A percentile compares a stretch with the other conserved stretches of the same genome.
These are phyloP conservation scores for Cladorrhinum samala DNA, from an alignment of 495 filamentous ascomycete genomes.

Conservation along the genomic window DNA sequence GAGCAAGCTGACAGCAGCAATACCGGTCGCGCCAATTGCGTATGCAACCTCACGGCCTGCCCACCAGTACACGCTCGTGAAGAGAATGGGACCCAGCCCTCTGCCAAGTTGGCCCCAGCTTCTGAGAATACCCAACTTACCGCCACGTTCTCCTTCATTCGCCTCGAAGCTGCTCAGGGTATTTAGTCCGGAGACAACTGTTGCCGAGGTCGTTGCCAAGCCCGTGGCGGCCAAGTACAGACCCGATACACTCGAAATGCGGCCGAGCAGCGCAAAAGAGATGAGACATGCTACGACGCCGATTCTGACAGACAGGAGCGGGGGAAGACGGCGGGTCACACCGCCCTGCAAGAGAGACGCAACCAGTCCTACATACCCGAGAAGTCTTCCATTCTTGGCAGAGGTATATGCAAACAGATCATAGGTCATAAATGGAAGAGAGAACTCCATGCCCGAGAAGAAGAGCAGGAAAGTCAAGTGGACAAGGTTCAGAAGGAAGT, in stretches of 20 bases:
- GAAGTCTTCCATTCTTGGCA: conserved; percentile 72
- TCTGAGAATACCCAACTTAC: conserved; percentile 76
- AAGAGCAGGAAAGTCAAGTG: conserved; percentile 92
- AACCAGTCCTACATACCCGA: conserved; percentile 90
- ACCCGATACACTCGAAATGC: conserved; percentile 53
- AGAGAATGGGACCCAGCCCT: conserved; percentile 78
- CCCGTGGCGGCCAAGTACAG: conserved; percentile 78
- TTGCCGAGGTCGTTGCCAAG: conserved; percentile 81
- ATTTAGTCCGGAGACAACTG: conserved; percentile 91
- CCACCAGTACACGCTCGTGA: conserved; percentile 99
- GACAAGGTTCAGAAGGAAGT: conserved; percentile 72
- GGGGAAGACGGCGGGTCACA: conserved; percentile 73
- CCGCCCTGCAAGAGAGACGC: conserved; percentile 84
- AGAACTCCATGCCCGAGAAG: conserved; percentile 96
- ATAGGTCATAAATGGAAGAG: conserved; percentile 92
- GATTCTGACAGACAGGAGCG: conserved; percentile 67
- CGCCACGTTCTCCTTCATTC: conserved; percentile 69
- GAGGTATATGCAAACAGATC: conserved; percentile 82
- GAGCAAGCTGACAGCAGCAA: conserved; percentile 63
- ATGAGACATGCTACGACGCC: conserved; percentile 71
- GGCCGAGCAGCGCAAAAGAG: conserved; percentile 76
- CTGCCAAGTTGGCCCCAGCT: conserved; percentile 82
- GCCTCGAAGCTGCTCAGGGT: conserved; percentile 88
- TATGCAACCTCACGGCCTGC: conserved; percentile 85
- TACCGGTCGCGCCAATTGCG: conserved; percentile 68